These are phyloP conservation scores for Mycena haematopus DNA, from an alignment of 768 basidiomycete species.

Conservation along the genomic window DNA sequence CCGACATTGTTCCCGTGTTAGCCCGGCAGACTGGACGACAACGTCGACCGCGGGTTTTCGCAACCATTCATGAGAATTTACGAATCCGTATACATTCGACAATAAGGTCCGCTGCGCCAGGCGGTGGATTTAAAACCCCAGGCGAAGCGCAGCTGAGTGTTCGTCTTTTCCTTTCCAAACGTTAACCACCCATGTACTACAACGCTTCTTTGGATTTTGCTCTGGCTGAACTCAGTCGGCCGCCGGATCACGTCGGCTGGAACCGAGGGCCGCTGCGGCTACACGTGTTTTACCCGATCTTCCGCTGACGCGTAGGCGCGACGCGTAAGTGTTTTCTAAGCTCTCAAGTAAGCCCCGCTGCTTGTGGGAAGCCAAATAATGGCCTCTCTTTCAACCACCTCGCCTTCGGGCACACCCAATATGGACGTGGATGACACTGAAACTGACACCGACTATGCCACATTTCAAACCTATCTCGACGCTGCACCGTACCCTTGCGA, in stretches of 20 bases:
- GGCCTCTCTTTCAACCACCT: slow-evolving; percentile 19
- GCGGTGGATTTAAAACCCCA: not conserved
- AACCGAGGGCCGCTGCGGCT: not conserved
- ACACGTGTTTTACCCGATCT: not conserved
- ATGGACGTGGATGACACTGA: slow-evolving; percentile 46
- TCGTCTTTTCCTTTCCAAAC: not conserved
- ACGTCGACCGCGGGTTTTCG: not conserved
- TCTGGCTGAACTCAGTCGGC: too few species aligned
- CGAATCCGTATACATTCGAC: not conserved
- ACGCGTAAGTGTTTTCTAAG: slow-evolving; percentile 16
- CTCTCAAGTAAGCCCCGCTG: slow-evolving; percentile 13
- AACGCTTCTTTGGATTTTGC: too few species aligned
- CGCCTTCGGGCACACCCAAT: slow-evolving; percentile 28
- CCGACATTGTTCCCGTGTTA: not conserved
- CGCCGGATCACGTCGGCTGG: not conserved
- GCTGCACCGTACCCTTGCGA: slow-evolving; percentile 79
- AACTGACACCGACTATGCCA: slow-evolving; percentile 62
- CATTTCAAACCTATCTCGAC: slow-evolving; percentile 70
- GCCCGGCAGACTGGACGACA: not conserved
- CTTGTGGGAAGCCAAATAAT: not conserved
- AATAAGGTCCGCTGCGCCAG: not conserved
- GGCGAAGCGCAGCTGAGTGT: not conserved
- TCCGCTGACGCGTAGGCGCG: slow-evolving; percentile 3
- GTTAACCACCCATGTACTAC: not conserved
- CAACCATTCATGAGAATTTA: not conserved